These are phyloP conservation scores for Botrytis aclada DNA, from an alignment of 2,329 filamentous ascomycete genomes.

Conservation along the genomic window DNA sequence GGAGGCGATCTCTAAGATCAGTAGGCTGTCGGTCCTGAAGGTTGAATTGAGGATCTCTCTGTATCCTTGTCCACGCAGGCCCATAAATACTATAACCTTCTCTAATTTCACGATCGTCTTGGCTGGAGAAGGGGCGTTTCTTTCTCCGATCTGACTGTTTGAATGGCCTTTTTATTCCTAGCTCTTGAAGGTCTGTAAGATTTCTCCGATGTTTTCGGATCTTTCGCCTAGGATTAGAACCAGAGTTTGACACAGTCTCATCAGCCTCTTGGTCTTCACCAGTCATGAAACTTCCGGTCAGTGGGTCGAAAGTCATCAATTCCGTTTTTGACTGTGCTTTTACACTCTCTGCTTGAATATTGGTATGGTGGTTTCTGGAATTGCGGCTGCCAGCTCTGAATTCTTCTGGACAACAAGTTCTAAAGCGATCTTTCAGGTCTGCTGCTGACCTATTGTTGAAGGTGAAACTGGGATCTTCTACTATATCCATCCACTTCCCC, in stretches of 20 bases:
- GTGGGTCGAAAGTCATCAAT: slow-evolving; percentile 48
- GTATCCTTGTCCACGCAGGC: slow-evolving; percentile 64
- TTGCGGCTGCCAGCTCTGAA: slow-evolving; percentile 45
- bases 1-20: slow-evolving; percentile 59
- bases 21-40: slow-evolving; percentile 59
- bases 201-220: slow-evolving; percentile 55
- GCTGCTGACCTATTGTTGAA: slow-evolving; percentile 61
- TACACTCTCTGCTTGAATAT: not conserved
- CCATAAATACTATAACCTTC: slow-evolving; percentile 59
- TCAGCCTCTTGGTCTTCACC: slow-evolving; percentile 24
- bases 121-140: slow-evolving; percentile 58
- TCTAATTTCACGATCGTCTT: slow-evolving; percentile 61
- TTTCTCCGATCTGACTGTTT: slow-evolving; percentile 60
- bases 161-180: slow-evolving; percentile 62
- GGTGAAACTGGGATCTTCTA: slow-evolving; percentile 57
- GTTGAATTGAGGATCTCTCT: slow-evolving; percentile 56
- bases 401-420: slow-evolving; percentile 63
- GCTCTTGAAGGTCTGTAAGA: slow-evolving; percentile 51
- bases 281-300: slow-evolving; percentile 54
- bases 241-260: slow-evolving; percentile 31
- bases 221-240: slow-evolving; percentile 43
- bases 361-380: not conserved
- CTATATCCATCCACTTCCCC: slow-evolving; percentile 62
- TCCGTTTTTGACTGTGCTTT: slow-evolving; percentile 26
- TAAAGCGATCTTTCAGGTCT: slow-evolving; percentile 64